Conservation (phyloP, 495 filamentous ascomycete species). For the Hypoxylon rickii region DNA sequence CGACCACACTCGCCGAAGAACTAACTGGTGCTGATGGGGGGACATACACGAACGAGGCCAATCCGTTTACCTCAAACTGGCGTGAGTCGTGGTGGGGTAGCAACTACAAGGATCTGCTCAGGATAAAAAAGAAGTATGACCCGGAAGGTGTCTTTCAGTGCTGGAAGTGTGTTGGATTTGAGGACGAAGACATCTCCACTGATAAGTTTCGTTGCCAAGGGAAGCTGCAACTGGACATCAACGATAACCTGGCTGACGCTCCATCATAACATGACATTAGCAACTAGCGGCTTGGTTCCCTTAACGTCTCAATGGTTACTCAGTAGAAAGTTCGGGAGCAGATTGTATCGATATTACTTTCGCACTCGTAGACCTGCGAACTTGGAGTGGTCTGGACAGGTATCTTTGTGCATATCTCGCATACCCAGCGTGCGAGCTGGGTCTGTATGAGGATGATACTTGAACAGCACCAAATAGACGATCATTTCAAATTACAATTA, state of each 20-base stretch:
- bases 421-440: no score
- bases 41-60: slow-evolving; percentile 55
- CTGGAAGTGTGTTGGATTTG: slow-evolving; percentile 53
- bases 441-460: no score
- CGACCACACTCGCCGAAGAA: slow-evolving; percentile 48
- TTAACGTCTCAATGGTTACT: no score
- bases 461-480: no score
- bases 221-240: slow-evolving; percentile 31
- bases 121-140: slow-evolving; percentile 54
- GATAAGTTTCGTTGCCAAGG: slow-evolving; percentile 34
- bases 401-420: no score
- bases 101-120: slow-evolving; percentile 47
- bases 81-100: slow-evolving; percentile 54
- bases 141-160: slow-evolving; percentile 51
- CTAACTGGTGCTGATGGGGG: slow-evolving; percentile 50
- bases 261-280: neutral
- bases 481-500: no score
- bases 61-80: slow-evolving; percentile 51
- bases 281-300: neutral
- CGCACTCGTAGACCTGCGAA: no score
- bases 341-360: no score
- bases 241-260: slow-evolving; percentile 2
- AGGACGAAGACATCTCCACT: slow-evolving; percentile 34
- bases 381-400: no score
- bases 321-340: no score